Base-by-base conservation (phyloP, 1,284 basidiomycete genomes). In the Peniophora sp. region DNA sequence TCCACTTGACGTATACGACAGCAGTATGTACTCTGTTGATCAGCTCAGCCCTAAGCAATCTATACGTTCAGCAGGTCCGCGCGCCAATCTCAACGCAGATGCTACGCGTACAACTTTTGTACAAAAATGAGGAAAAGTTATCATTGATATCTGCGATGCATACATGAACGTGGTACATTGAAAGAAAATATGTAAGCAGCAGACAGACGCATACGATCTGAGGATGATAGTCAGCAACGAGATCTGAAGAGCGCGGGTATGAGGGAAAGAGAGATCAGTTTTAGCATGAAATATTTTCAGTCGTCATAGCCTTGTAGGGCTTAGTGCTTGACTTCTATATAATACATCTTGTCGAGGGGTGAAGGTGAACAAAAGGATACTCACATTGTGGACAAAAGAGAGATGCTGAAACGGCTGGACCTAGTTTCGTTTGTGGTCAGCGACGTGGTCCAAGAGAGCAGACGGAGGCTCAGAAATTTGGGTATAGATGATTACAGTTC, bases 311-410 rank as follows among this genome's bases (percentile, higher is more conserved):
- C 84, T 82, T 82, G 77, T 79, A 52, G 79, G 69, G 70, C 65
- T 89, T 83, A 83, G 86, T 72, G 85, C 86, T 89, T 89, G 86
- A 89, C 86, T 88, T 45, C 85, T 87, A 88, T 81, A 71, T 77
- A 78, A 16, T n/a, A 20, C 38, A 65, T 74, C 72, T 75, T 45
- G 85, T 86, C 86, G 77, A 56, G 64, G 46, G 59, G 54, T n/a
- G 44, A 6, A 32, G 8, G 6, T 20, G 50, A 57, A 45, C 53
- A 49, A 58, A 50, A 45, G 16, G 24, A 47, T 51, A 71, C 75
- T 78, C 69, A 79, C 77, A 49, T 53, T 52, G 36, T 41, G 16
- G 38, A n/a, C 38, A n/a, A 20, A 41, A 10, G 34, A n/a, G n/a
- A n/a, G 34, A 44, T 24, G n/a, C 38, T 47, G 34, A 50, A 11